Percentiles rank a stretch among this genome's conserved stretches.
Conservation (phyloP, 805 yeast genomes). For the Zygotorulaspora florentina region DNA sequence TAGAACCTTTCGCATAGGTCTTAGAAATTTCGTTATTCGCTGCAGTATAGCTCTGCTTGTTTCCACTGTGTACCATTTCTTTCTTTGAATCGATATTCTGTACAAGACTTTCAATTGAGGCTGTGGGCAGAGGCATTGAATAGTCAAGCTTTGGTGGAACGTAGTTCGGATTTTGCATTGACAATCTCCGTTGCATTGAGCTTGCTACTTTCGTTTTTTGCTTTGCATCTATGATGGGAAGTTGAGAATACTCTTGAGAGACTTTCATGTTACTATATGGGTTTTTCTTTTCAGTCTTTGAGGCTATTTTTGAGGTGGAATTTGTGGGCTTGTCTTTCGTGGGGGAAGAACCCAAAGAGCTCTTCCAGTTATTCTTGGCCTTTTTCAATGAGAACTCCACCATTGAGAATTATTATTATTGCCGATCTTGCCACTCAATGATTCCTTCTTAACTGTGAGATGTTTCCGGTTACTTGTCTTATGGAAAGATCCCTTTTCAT, state of each 20-base stretch:
- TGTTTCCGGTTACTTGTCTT: background rate
- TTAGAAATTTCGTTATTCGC: background rate
- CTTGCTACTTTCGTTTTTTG: constrained; percentile 39
- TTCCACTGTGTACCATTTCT: constrained; percentile 2
- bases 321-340: constrained; percentile 12
- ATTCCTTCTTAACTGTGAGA: background rate
- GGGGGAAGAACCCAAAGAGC: constrained; percentile 14
- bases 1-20: constrained; percentile 9
- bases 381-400: constrained; percentile 36
- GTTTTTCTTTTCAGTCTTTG: constrained; percentile 13
- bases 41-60: constrained; percentile 8
- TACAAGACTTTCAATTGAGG: constrained; percentile 2
- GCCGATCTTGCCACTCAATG: background rate
- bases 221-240: constrained; percentile 36
- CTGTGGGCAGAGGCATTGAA: constrained; percentile 28
- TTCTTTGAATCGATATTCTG: constrained; percentile 3
- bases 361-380: constrained; percentile 31
- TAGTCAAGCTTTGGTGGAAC: constrained; percentile 31
- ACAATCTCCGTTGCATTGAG: constrained; percentile 43
- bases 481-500: background rate
- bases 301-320: constrained; percentile 15
- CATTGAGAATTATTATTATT: constrained; percentile 16
- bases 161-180: constrained; percentile 36
- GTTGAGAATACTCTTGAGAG: constrained; percentile 13
- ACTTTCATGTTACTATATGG: constrained; percentile 23